Evolutionary conservation across 2,329 filamentous ascomycete species (phyloP).

Genomic region (Fusarium sp.): DNA sequence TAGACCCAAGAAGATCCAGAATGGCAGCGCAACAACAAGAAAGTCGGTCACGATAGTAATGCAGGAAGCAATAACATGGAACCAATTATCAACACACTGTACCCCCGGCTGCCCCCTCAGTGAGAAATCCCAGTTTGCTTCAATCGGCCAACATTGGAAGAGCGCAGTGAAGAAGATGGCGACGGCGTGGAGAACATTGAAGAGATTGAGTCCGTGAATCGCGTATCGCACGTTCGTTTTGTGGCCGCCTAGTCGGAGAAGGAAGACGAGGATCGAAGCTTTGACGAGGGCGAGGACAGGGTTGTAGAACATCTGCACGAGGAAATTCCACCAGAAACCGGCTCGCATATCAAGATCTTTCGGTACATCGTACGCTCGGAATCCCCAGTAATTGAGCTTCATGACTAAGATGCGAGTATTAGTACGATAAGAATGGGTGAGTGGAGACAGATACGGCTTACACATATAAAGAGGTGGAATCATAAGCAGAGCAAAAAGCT

Average conservation of each 20-base stretch:
- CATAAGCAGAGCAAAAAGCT: slow-evolving; percentile 35
- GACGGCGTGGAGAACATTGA: slow-evolving; percentile 46
- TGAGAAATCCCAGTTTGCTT: slow-evolving; percentile 48
- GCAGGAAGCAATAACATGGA: slow-evolving; percentile 51
- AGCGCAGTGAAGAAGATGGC: slow-evolving; percentile 53
- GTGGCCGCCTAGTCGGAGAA: slow-evolving; percentile 56
- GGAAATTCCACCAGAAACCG: slow-evolving; percentile 52
- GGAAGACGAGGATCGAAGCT: slow-evolving; percentile 57
- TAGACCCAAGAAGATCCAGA: slow-evolving; percentile 55
- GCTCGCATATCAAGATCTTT: slow-evolving; percentile 35
- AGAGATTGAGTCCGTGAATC: slow-evolving; percentile 41
- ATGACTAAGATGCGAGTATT: slow-evolving; percentile 22
- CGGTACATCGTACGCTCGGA: slow-evolving; percentile 38
- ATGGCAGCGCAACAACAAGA: slow-evolving; percentile 53
- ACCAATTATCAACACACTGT: slow-evolving; percentile 50
- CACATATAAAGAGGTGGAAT: slow-evolving; percentile 35
- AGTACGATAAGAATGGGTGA: accelerated
- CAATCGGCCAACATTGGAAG: slow-evolving; percentile 55
- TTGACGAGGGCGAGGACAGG: slow-evolving; percentile 59
- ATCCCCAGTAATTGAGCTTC: slow-evolving; percentile 51
- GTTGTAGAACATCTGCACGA: slow-evolving; percentile 57
- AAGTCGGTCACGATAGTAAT: slow-evolving; percentile 57
- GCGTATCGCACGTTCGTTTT: slow-evolving; percentile 43
- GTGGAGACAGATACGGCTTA: background rate
- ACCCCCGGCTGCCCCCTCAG: slow-evolving; percentile 39